Conservation (phyloP, 805 yeast species). For the Yamadazyma sp. region DNA sequence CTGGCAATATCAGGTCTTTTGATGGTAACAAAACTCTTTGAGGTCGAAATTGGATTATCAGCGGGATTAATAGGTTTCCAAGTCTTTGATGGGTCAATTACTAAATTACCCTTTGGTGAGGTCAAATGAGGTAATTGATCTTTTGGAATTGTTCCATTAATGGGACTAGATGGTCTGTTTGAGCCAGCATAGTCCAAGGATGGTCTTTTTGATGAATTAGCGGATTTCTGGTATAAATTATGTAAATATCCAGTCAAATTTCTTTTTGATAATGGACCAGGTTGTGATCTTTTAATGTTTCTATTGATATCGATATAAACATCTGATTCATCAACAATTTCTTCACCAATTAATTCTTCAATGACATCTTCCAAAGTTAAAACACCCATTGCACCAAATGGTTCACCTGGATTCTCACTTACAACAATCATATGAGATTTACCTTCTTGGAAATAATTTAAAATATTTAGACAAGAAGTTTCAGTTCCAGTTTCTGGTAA, state of each 20-base stretch:
- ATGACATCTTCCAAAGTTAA: slow-evolving; percentile 95
- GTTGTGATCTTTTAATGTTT: slow-evolving; percentile 73
- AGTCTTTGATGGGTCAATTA: slow-evolving; percentile 18
- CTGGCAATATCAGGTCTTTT: slow-evolving; percentile 47
- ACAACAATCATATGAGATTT: slow-evolving; percentile 97
- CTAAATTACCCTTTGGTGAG: slow-evolving; percentile 3
- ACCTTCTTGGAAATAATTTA: slow-evolving; percentile 97
- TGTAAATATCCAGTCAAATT: slow-evolving; percentile 69
- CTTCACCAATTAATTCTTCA: slow-evolving; percentile 96
- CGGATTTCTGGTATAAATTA: slow-evolving; percentile 43
- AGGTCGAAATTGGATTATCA: slow-evolving; percentile 64
- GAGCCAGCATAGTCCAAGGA: slow-evolving; percentile 33
- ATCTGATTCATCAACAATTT: slow-evolving; percentile 93
- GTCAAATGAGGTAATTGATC: not conserved
- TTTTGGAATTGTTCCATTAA: slow-evolving; percentile 1
- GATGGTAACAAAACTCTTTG: slow-evolving; percentile 63
- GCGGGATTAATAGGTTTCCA: slow-evolving; percentile 66
- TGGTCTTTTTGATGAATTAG: slow-evolving; percentile 36
- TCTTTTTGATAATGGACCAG: slow-evolving; percentile 72
- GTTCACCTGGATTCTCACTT: slow-evolving; percentile 77
- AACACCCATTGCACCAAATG: slow-evolving; percentile 85
- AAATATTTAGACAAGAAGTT: slow-evolving; percentile 88
- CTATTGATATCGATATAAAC: slow-evolving; percentile 89
- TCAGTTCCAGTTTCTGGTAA: slow-evolving; percentile 90
- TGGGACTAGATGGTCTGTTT: not conserved